Evolutionary conservation across 768 basidiomycete genomes (phyloP).

Genomic region (Amanita jacksonii): DNA sequence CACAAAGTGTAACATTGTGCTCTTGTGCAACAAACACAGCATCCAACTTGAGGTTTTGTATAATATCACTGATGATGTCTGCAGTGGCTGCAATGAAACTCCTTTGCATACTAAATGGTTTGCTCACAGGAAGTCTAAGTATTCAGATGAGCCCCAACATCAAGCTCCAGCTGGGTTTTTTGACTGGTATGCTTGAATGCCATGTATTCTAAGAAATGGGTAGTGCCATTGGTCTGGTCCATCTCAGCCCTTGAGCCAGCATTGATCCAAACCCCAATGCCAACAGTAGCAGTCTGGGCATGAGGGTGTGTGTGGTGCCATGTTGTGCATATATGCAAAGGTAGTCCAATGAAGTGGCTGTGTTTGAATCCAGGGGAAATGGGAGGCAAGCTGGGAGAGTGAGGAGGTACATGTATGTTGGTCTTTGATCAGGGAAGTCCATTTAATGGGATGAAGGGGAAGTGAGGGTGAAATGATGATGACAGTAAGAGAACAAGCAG

Average conservation of each 20-base stretch:
- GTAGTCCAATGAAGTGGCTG: no score
- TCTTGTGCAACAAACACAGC: constrained; percentile 82
- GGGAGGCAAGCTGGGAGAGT: no score
- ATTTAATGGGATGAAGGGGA: no score
- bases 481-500: no score
- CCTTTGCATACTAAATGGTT: constrained; percentile 98
- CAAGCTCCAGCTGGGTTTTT: constrained; percentile 88
- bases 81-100: constrained; percentile 86
- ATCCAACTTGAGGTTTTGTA: constrained; percentile 95
- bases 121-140: constrained; percentile 99
- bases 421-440: no score
- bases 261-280: constrained; percentile 99
- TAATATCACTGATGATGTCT: constrained; percentile 96
- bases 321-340: no score
- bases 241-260: constrained; percentile 97
- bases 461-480: no score
- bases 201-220: constrained; percentile 99
- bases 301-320: no score
- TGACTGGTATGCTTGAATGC: constrained; percentile 93
- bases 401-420: no score
- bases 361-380: no score
- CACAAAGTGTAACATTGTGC: constrained; percentile 91
- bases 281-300: no score
- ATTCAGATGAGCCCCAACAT: constrained; percentile 95
- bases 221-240: constrained; percentile 88